Evolutionary conservation across 2,329 filamentous ascomycete species (phyloP), one percentile per base, ranked within the genome.

Genomic region (Zymoseptoria brevis): DNA sequence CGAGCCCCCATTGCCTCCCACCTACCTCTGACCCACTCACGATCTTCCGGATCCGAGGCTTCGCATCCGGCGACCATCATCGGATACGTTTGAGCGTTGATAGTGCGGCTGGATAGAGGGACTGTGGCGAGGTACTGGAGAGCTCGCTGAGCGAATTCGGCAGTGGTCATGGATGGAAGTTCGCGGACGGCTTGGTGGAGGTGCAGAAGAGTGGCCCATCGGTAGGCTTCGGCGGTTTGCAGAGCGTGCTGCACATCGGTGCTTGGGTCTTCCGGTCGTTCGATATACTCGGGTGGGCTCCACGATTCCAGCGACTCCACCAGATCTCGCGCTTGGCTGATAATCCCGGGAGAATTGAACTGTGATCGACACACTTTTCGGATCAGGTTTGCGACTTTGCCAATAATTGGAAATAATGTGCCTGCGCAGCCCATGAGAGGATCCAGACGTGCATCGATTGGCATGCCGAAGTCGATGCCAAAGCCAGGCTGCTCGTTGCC

Each of bases 1-100:
- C 86, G 78, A 19, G 75, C 74, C 55, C 79, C 78, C 77, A 89
- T 86, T 2, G 79, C 75, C 4, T 74, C 72, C 86, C 86, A 89
- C 35, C 86, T 79, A 22, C 82, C 77, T 50, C 80, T 75, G 1
- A 88, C 83, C 84, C 85, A 89, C 29, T 81, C 74, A 11, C 86
- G 76, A 65, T 87, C 83, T 63, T 87, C 84, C 13, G 76, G 74
- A 2, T 77, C 78, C 22, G 79, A 75, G 8, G 82, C 81, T 71
- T 88, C 86, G 63, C 84, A 86, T 1, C 86, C 85, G 2, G 86
- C 87, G 0, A 82, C 84, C 62, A 88, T 77, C 1, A 89, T 78
- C 1, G 87, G 87, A 64, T 85, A 89, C 59, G 88, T 87, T 48
- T 89, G 86, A 1, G 88, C 81, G 52, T 88, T 86, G 19, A 84